Conservation (phyloP, 1,139 yeast species). For the Wickerhamomyces sp. region DNA sequence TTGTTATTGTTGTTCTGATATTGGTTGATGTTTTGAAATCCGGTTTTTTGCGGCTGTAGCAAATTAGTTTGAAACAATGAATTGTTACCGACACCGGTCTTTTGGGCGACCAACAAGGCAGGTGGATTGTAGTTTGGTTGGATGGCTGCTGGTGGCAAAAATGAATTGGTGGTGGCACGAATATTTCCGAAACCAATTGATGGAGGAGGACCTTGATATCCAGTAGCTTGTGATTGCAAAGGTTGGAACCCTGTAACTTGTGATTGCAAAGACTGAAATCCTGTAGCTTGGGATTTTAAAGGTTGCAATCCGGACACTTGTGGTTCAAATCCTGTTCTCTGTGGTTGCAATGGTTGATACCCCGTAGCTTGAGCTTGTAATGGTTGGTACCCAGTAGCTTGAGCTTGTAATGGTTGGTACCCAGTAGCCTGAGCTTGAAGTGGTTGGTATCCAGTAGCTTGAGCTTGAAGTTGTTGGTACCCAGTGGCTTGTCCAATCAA, state of each 20-base stretch:
- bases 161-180: constrained; percentile 34
- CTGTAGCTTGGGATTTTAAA: constrained; percentile 26
- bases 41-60: constrained; percentile 47
- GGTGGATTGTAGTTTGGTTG: constrained; percentile 18
- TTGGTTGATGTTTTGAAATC: constrained; percentile 37
- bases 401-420: constrained; percentile 15
- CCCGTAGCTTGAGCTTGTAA: constrained; percentile 24
- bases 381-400: constrained; percentile 23
- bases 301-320: too few species aligned
- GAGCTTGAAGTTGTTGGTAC: constrained; percentile 16
- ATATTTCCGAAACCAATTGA: too few species aligned
- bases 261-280: constrained; percentile 21
- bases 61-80: constrained; percentile 60
- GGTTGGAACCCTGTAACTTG: constrained; percentile 14
- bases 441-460: constrained; percentile 4
- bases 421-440: constrained; percentile 9
- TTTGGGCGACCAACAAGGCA: constrained; percentile 30
- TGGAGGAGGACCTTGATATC: constrained; percentile 27
- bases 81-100: constrained; percentile 30
- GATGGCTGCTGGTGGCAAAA: constrained; percentile 31
- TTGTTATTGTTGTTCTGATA: constrained; percentile 39
- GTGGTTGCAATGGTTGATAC: constrained; percentile 27
- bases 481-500: constrained; percentile 3
- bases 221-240: constrained; percentile 10
- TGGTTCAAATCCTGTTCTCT: constrained; percentile 29